Percentiles rank a stretch among this genome's conserved stretches.
These are phyloP conservation scores for Nakazawaea pomicola DNA, from an alignment of 805 yeast species.

Conservation along the genomic window DNA sequence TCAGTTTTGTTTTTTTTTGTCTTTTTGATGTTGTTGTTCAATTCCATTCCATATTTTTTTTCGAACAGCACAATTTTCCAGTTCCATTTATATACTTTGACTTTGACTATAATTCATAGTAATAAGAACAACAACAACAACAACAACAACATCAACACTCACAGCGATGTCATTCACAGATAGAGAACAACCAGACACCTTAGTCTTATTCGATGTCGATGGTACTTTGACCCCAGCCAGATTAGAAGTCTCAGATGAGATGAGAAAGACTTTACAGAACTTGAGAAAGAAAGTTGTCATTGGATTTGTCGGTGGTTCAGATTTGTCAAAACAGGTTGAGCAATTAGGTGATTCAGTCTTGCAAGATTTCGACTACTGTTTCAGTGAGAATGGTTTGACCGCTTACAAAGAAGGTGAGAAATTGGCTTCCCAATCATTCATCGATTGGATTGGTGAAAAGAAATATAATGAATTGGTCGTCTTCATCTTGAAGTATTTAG, in stretches of 20 bases:
- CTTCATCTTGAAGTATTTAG: conserved; percentile 79
- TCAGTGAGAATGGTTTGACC: conserved; percentile 96
- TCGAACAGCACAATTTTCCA: not conserved
- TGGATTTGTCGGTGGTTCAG: conserved; percentile 98
- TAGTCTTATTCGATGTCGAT: conserved; percentile 95
- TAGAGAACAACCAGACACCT: conserved; percentile 77
- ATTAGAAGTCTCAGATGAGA: conserved; percentile 61
- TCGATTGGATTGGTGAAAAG: conserved; percentile 92
- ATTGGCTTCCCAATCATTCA: conserved; percentile 91
- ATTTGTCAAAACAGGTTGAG: conserved; percentile 89
- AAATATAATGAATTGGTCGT: conserved; percentile 85
- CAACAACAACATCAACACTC: not conserved
- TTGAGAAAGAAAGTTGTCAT: conserved; percentile 89
- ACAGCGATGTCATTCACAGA: conserved; percentile 64
- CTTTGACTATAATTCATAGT: no score
- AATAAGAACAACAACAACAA: not conserved
- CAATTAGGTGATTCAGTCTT: conserved; percentile 84
- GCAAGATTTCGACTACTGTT: conserved; percentile 87
- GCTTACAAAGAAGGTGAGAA: conserved; percentile 90
- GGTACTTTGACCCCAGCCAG: conserved; percentile 99
- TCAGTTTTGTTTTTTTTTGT: not conserved
- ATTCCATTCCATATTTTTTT: not conserved
- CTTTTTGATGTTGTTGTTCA: not conserved
- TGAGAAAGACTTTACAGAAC: conserved; percentile 62
- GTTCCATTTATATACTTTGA: no score